Evolutionary conservation across 148 eudicot genomes (phyloP).

Genomic region (Pouteria glomerata): DNA sequence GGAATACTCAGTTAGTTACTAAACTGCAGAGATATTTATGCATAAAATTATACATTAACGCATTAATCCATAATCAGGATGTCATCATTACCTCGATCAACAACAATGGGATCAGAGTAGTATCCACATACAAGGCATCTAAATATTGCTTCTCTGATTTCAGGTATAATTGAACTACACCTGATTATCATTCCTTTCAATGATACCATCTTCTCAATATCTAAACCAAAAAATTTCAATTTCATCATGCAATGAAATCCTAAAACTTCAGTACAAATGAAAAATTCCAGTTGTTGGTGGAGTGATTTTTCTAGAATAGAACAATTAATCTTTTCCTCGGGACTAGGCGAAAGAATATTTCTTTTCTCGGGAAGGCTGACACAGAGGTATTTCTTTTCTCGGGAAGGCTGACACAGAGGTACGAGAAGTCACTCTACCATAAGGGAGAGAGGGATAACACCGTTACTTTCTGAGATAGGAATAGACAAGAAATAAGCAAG

Average conservation of each 20-base stretch:
- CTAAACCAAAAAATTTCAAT: slow-evolving; percentile 29
- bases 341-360: too few species aligned
- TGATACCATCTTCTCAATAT: slow-evolving; percentile 96
- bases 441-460: neutral
- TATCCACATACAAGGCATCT: slow-evolving; percentile 94
- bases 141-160: slow-evolving; percentile 91
- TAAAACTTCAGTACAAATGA: too few species aligned
- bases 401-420: too few species aligned
- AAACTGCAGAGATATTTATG: neutral
- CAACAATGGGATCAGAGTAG: slow-evolving; percentile 73
- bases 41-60: neutral
- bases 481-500: neutral
- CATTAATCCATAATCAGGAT: neutral
- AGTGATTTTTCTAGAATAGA: too few species aligned
- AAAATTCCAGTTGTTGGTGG: too few species aligned
- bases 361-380: too few species aligned
- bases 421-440: too few species aligned
- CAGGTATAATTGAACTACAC: slow-evolving; percentile 83
- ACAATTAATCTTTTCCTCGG: too few species aligned
- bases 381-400: too few species aligned
- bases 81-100: slow-evolving; percentile 70
- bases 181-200: slow-evolving; percentile 96
- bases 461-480: too few species aligned
- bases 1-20: slow-evolving; percentile 11
- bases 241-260: neutral